Evolutionary conservation across 352 stramenopile genomes (phyloP).

Genomic region (Blastocystis hominis): DNA sequence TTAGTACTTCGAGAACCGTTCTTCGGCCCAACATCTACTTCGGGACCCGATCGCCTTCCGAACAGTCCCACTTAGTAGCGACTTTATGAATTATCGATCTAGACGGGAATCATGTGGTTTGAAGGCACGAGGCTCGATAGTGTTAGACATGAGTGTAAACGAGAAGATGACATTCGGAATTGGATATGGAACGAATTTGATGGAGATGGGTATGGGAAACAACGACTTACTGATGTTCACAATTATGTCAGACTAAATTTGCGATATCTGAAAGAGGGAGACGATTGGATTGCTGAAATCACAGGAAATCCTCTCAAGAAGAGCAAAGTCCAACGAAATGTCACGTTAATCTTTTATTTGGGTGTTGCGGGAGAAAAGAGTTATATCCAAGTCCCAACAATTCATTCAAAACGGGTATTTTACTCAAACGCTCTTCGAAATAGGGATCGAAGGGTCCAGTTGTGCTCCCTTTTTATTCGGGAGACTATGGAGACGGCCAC

Average conservation of each 20-base stretch:
- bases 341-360: constrained; percentile 21
- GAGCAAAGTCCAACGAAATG: not conserved
- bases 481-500: not conserved
- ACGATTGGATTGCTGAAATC: not conserved
- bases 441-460: not conserved
- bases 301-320: not conserved
- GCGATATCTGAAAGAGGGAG: constrained; percentile 16
- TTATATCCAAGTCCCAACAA: not conserved
- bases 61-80: constrained; percentile 4
- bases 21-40: constrained; percentile 29
- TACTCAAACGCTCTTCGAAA: not conserved
- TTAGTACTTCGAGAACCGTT: not conserved
- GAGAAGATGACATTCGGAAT: constrained; percentile 4
- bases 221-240: constrained; percentile 18
- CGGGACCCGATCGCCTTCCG: not conserved
- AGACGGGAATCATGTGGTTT: constrained; percentile 53
- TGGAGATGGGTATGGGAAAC: not conserved
- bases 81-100: not conserved
- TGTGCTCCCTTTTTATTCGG: constrained; percentile 3
- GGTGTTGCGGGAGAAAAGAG: not conserved
- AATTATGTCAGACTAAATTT: not conserved
- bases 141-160: constrained; percentile 37
- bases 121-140: constrained; percentile 30
- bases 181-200: constrained; percentile 34
- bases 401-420: not conserved